phyloP scores from a whole-genome alignment of 75 land plant genomes.

The Pinus taeda region DNA sequence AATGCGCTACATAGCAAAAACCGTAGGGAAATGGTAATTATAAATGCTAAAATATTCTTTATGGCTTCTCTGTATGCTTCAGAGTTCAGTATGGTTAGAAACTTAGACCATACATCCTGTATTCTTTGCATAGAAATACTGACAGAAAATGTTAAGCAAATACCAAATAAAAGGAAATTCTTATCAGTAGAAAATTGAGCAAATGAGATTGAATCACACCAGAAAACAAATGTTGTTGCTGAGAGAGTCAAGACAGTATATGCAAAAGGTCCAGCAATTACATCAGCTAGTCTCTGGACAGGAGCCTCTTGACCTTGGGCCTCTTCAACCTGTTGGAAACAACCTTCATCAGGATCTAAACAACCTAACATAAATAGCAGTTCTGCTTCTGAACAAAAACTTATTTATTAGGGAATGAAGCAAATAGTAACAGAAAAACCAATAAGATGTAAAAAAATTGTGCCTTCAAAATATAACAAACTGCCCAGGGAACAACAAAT shows the following conservation, averaged over 20 bases:
- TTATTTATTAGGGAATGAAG: background rate
- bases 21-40: too few relatives aligned
- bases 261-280: conserved; percentile 98
- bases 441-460: background rate
- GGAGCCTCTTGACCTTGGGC: conserved; percentile 98
- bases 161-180: too few relatives aligned
- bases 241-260: conserved; percentile 88
- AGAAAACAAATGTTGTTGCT: conserved; percentile 87
- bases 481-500: background rate
- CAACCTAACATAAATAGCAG: too few relatives aligned
- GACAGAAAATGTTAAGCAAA: too few relatives aligned
- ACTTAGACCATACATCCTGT: too few relatives aligned
- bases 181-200: background rate
- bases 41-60: too few relatives aligned
- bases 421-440: background rate
- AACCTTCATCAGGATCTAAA: background rate
- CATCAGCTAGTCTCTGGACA: conserved; percentile 92
- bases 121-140: too few relatives aligned
- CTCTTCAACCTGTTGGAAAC: conserved; percentile 77
- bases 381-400: too few relatives aligned
- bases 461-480: background rate
- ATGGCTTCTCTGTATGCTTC: background rate
- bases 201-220: conserved; percentile 39
- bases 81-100: background rate
- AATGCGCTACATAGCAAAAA: too few relatives aligned